These are phyloP conservation scores for Boletus patriciae DNA, from an alignment of 768 basidiomycete species.

Conservation along the genomic window DNA sequence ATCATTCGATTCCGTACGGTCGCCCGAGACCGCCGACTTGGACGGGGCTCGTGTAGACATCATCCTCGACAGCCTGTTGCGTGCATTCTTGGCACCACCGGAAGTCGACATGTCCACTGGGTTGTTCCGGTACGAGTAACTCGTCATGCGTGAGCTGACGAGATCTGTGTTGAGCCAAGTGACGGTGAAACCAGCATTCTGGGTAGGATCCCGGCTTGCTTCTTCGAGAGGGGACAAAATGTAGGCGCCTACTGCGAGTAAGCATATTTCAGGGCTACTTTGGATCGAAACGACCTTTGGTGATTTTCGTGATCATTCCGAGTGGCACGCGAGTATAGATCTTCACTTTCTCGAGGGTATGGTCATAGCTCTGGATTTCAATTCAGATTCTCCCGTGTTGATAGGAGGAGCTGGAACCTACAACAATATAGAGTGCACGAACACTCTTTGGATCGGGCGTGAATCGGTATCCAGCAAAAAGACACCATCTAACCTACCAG, in stretches of 20 bases:
- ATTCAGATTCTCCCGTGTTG: constrained; percentile 2
- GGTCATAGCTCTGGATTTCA: constrained; percentile 78
- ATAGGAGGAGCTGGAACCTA: constrained; percentile 38
- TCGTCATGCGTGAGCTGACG: constrained; percentile 68
- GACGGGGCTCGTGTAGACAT: constrained; percentile 18
- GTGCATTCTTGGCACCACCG: not conserved
- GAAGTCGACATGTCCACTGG: constrained; percentile 32
- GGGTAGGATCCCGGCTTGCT: constrained; percentile 79
- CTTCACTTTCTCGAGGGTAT: constrained; percentile 89
- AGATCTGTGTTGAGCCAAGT: constrained; percentile 75
- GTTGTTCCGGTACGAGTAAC: constrained; percentile 83
- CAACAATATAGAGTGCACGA: constrained; percentile 74
- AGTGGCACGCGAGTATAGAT: constrained; percentile 88
- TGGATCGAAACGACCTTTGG: constrained; percentile 57
- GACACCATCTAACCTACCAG: constrained; percentile 54
- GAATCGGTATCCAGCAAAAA: not conserved
- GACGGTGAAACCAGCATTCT: constrained; percentile 87
- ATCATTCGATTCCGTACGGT: constrained; percentile 37
- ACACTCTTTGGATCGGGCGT: constrained; percentile 28
- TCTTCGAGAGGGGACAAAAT: constrained; percentile 94
- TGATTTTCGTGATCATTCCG: constrained; percentile 71
- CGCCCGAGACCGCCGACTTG: constrained; percentile 36
- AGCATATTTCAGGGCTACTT: not conserved
- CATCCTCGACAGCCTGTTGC: constrained; percentile 29
- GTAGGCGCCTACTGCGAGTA: constrained; percentile 69